Evolutionary conservation across 805 yeast genomes (phyloP).

Genomic region (Debaryomyces castellii): DNA sequence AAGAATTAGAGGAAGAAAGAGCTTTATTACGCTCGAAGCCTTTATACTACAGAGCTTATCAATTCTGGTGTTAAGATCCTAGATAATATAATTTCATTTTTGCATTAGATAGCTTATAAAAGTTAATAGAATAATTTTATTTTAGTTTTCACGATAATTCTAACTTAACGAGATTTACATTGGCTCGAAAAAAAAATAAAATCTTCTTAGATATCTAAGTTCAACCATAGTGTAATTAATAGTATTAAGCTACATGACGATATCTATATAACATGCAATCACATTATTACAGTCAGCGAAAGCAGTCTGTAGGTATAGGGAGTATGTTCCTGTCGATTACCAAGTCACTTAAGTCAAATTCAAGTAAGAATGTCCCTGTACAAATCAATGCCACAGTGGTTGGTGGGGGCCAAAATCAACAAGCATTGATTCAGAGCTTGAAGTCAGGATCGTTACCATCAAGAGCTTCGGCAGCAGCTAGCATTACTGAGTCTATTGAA

Average conservation of each 20-base stretch:
- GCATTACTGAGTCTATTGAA: conserved; percentile 50
- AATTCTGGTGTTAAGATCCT: conserved; percentile 30
- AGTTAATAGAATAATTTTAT: neutral
- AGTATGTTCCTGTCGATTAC: conserved; percentile 41
- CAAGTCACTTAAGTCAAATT: conserved; percentile 31
- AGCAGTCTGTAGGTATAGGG: conserved; percentile 33
- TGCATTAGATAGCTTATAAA: neutral
- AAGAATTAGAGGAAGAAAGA: conserved; percentile 33
- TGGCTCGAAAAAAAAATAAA: neutral
- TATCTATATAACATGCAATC: conserved; percentile 15
- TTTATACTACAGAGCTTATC: conserved; percentile 31
- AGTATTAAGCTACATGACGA: neutral
- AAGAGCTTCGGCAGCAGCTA: conserved; percentile 51
- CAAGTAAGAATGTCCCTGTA: conserved; percentile 24
- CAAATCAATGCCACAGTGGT: conserved; percentile 44
- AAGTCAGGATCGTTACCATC: conserved; percentile 32
- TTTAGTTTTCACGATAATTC: neutral
- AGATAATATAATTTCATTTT: neutral
- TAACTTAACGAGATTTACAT: neutral
- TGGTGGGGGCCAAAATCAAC: conserved; percentile 44
- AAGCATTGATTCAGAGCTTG: conserved; percentile 36
- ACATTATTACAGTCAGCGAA: conserved; percentile 30
- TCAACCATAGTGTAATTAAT: neutral
- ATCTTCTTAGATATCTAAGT: neutral
- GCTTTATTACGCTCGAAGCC: conserved; percentile 32